These are phyloP conservation scores for Pyrenophora teres DNA, from an alignment of 2,329 filamentous ascomycete species.

Conservation along the genomic window DNA sequence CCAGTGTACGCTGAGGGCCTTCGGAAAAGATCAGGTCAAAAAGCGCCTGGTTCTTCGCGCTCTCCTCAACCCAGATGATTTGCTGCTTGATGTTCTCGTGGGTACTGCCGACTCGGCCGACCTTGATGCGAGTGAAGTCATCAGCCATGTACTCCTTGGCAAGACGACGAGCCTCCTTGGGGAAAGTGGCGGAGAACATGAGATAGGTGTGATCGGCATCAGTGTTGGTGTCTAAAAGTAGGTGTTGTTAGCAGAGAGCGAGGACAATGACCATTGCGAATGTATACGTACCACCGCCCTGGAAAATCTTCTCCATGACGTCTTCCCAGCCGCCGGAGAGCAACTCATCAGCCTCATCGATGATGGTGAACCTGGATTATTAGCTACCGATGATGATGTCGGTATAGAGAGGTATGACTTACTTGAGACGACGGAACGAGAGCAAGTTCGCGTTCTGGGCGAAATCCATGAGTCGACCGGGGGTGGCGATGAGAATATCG, in stretches of 20 bases:
- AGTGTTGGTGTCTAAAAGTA: constrained; percentile 68
- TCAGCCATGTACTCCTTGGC: constrained; percentile 76
- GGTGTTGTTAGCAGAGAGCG: constrained; percentile 13
- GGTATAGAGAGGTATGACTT: constrained; percentile 45
- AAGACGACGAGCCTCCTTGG: constrained; percentile 74
- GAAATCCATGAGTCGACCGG: constrained; percentile 84
- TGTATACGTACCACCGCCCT: constrained; percentile 70
- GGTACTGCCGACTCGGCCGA: constrained; percentile 83
- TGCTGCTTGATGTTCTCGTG: constrained; percentile 82
- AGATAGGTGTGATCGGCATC: constrained; percentile 71
- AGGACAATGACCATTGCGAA: constrained; percentile 12
- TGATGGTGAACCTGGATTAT: constrained; percentile 26
- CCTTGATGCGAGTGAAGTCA: constrained; percentile 77
- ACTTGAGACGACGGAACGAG: constrained; percentile 76
- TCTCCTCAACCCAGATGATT: constrained; percentile 68
- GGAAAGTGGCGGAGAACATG: constrained; percentile 96
- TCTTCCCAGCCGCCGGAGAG: constrained; percentile 77
- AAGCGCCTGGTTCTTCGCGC: constrained; percentile 71
- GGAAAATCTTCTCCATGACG: constrained; percentile 75
- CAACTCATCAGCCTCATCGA: constrained; percentile 97
- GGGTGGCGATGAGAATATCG: constrained; percentile 85
- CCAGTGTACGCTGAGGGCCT: constrained; percentile 76
- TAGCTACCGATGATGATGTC: constrained; percentile 1
- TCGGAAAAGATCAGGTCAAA: constrained; percentile 72
- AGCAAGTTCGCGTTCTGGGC: constrained; percentile 73